Evolutionary conservation across 352 stramenopile species (phyloP).

Genomic region (Pythium brassicae): DNA sequence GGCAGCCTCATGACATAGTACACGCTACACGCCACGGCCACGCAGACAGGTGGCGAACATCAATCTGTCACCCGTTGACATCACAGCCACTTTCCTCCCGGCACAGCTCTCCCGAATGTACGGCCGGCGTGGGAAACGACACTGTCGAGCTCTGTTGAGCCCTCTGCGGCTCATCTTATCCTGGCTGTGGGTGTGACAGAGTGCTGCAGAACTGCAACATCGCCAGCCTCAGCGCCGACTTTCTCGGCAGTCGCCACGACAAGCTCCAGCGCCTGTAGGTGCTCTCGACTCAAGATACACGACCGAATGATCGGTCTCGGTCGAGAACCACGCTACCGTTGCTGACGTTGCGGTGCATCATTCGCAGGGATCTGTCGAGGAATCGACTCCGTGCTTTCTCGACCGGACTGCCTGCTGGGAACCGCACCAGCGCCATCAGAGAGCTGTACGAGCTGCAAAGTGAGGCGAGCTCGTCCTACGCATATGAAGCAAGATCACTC

Average conservation of each 20-base stretch:
- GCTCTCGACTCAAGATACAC: neutral
- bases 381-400: neutral
- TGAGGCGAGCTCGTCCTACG: neutral
- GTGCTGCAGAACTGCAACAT: conserved; percentile 1
- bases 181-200: neutral
- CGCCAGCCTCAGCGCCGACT: neutral
- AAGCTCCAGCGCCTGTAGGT: neutral
- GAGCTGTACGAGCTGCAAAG: neutral
- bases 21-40: no score
- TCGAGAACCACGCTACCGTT: neutral
- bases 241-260: neutral
- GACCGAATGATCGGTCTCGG: no score
- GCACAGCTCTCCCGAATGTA: neutral
- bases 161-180: neutral
- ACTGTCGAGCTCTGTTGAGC: neutral
- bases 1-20: no score
- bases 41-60: neutral
- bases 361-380: conserved; percentile 3
- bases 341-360: neutral
- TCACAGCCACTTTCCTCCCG: neutral
- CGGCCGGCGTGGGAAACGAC: neutral
- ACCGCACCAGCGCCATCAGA: neutral
- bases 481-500: no score
- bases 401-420: neutral
- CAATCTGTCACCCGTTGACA: neutral